phyloP scores from a whole-genome alignment of 2,329 filamentous ascomycete genomes.

The Zymoseptoria ardabiliae region DNA sequence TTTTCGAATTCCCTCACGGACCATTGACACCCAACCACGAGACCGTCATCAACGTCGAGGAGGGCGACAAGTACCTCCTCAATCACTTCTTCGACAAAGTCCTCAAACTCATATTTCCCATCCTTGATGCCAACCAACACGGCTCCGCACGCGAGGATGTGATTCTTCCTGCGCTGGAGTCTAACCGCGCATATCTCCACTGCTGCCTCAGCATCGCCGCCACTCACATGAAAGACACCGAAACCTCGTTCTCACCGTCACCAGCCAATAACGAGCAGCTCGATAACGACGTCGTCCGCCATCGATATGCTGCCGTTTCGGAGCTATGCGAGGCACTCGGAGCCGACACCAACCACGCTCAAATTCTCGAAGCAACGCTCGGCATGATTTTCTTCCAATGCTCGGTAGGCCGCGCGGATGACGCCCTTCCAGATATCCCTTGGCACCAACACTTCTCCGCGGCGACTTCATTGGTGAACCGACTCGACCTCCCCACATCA shows the following conservation, averaged over 20 bases:
- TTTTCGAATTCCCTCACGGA: constrained; percentile 73
- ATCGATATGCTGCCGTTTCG: constrained; percentile 80
- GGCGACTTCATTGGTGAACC: constrained; percentile 74
- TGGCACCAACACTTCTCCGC: constrained; percentile 98
- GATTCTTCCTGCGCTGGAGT: constrained; percentile 79
- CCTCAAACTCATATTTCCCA: constrained; percentile 81
- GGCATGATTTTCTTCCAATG: constrained; percentile 97
- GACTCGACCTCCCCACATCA: constrained; percentile 67
- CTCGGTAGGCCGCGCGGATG: constrained; percentile 77
- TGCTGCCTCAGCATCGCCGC: constrained; percentile 91
- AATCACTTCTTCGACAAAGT: constrained; percentile 89
- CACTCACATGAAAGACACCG: constrained; percentile 79
- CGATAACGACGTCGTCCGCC: constrained; percentile 84
- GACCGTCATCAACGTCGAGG: constrained; percentile 73
- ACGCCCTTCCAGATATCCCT: constrained; percentile 80
- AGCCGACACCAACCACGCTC: constrained; percentile 71
- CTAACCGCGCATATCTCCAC: constrained; percentile 88
- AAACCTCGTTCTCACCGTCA: constrained; percentile 34
- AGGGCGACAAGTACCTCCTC: constrained; percentile 76
- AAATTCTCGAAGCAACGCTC: constrained; percentile 85
- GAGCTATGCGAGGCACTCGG: constrained; percentile 76
- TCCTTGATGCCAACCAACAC: constrained; percentile 83
- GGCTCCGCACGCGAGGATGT: constrained; percentile 73
- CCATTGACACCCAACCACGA: constrained; percentile 57
- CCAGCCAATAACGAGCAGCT: constrained; percentile 61